These are phyloP conservation scores for Fusarium dimerum DNA, from an alignment of 2,329 filamentous ascomycete genomes.

Conservation along the genomic window DNA sequence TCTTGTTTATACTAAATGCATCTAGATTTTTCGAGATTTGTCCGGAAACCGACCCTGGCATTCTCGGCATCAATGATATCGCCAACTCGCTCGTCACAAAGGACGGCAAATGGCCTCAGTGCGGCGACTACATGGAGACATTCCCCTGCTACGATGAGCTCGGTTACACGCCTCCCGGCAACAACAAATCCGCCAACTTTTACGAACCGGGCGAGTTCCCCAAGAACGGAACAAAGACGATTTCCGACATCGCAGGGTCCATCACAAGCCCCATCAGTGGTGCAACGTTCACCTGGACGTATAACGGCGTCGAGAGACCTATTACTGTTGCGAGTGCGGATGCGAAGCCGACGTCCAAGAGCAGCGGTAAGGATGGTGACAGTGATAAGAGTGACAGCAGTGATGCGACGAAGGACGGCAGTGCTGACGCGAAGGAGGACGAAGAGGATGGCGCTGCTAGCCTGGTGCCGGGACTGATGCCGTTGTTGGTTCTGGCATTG, in stretches of 20 bases:
- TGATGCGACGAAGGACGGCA: neutral
- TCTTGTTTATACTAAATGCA: neutral
- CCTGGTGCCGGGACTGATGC: neutral
- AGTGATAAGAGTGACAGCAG: neutral
- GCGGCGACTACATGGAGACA: neutral
- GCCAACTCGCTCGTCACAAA: neutral
- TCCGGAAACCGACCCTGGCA: neutral
- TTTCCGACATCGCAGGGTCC: neutral
- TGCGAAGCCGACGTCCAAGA: neutral
- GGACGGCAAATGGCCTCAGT: neutral
- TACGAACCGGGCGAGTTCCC: neutral
- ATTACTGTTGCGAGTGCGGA: neutral
- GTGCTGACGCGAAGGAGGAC: neutral
- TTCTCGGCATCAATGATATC: neutral
- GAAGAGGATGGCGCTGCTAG: neutral
- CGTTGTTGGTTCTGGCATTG: neutral
- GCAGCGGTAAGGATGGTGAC: neutral
- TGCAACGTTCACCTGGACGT: neutral
- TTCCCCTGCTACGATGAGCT: neutral
- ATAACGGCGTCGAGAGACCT: neutral
- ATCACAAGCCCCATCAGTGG: slow-evolving; percentile 2
- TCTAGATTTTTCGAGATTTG: slow-evolving; percentile 5
- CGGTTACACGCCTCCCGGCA: neutral
- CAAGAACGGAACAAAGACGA: slow-evolving; percentile 3
- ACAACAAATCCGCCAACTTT: slow-evolving; percentile 2